Base-by-base conservation (phyloP, 371 early-diverging fungal genomes). In the Rhizomucor pusillus region DNA sequence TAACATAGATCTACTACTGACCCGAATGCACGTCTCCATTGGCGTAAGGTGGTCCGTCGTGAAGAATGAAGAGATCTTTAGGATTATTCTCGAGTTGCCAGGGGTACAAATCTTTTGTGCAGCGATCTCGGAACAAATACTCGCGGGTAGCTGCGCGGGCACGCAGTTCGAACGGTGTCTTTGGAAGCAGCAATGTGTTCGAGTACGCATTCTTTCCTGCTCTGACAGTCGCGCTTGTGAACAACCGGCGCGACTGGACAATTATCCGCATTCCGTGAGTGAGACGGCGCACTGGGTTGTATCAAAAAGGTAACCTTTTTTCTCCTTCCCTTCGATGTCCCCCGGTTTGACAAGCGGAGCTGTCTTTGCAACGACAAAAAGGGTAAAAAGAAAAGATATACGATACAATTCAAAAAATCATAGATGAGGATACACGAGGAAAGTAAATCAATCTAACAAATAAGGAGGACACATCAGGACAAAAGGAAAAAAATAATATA, bases 21-120 rank as follows among this genome's bases (percentile, higher is more conserved):
- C 79, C 96, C 44, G 89, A 86, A 66, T 98, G 97, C 13, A 96
- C 85, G 52, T 89, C 82, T 41, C 97, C 98, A 62, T 95, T 95
- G 34, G 97, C 97, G 74, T 95, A 98, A 12, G 98, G 98, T 34
- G 98, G 98, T 2, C 98, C 97, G 71, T 98, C 98, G 61, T 95
- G 96, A 47, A 95, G 82, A n/a, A 91, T 75, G 71, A 89, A 93
- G 20, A 77, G 48, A 12, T 82, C 78, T 19, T 84, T 82, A 1
- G 80, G 69, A 50, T 86, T 90, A 60, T 86, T 81, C 51, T 81
- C 68, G 24, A 81, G 47, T 80, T 90, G 91, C 90, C 91, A 90
- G 20, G 67, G 59, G 60, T 90, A 92, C 16, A 91, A 63, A n/a
- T 80, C 78, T 14, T 79, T 80, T 3, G 88, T 85, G 54, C 85